A percentile compares a stretch with the other conserved stretches of the same genome.
Evolutionary conservation across 2,329 filamentous ascomycete genomes (phyloP).

Genomic region (Penicillium sp.): DNA sequence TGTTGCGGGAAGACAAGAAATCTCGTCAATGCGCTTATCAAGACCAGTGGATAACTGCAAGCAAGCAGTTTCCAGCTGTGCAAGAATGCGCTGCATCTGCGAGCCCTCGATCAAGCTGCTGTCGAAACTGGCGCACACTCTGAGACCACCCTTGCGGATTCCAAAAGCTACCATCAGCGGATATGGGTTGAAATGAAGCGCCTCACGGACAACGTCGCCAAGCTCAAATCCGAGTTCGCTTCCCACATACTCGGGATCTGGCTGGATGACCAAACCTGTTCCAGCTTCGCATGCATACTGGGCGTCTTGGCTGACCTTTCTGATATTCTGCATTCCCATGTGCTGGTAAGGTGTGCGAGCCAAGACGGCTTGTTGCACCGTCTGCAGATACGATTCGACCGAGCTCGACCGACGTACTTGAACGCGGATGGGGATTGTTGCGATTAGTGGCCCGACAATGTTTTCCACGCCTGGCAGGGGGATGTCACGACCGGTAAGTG

Average conservation of each 20-base stretch:
- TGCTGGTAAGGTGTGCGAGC: slow-evolving; percentile 48
- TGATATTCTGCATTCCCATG: slow-evolving; percentile 50
- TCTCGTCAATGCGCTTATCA: slow-evolving; percentile 29
- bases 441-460: slow-evolving; percentile 50
- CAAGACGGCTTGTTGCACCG: slow-evolving; percentile 32
- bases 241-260: slow-evolving; percentile 37
- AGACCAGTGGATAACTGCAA: slow-evolving; percentile 26
- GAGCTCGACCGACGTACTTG: slow-evolving; percentile 30
- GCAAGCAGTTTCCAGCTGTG: slow-evolving; percentile 35
- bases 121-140: slow-evolving; percentile 46
- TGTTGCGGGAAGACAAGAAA: slow-evolving; percentile 37
- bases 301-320: slow-evolving; percentile 40
- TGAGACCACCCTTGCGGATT: slow-evolving; percentile 43
- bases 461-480: slow-evolving; percentile 45
- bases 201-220: slow-evolving; percentile 37
- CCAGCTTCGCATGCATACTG: slow-evolving; percentile 37
- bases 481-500: slow-evolving; percentile 49
- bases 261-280: slow-evolving; percentile 41
- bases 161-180: slow-evolving; percentile 50
- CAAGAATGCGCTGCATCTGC: slow-evolving; percentile 41
- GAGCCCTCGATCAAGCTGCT: slow-evolving; percentile 32
- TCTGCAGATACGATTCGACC: slow-evolving; percentile 30
- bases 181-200: slow-evolving; percentile 48
- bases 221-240: slow-evolving; percentile 37
- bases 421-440: slow-evolving; percentile 49